Evolutionary conservation across 2,329 filamentous ascomycete species (phyloP).

Genomic region (Sporothrix humicola): DNA sequence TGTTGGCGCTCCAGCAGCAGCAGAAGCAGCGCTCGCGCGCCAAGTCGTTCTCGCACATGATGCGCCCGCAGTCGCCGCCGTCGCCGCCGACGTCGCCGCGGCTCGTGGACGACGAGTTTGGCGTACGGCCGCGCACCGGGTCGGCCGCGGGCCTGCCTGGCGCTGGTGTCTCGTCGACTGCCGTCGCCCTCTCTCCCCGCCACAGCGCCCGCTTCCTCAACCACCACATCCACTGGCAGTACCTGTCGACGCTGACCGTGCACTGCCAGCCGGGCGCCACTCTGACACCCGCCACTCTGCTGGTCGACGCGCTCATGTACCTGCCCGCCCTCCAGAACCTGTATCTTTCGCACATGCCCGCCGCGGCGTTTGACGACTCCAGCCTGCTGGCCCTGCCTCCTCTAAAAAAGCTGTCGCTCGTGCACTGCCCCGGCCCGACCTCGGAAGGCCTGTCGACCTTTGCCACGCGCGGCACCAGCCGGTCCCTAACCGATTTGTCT

Average conservation of each 20-base stretch:
- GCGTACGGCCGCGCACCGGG: background rate
- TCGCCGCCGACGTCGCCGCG: conserved; percentile 20
- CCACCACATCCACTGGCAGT: conserved; percentile 60
- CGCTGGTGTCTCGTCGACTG: background rate
- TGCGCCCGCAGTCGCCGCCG: conserved; percentile 27
- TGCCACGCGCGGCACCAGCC: conserved; percentile 56
- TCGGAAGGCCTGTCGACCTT: conserved; percentile 62
- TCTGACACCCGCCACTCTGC: conserved; percentile 58
- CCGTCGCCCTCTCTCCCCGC: conserved; percentile 47
- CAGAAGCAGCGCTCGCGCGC: conserved; percentile 18
- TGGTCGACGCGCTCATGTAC: conserved; percentile 56
- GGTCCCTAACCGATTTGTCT: conserved; percentile 55
- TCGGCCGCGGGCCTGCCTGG: background rate
- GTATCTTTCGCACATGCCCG: conserved; percentile 63
- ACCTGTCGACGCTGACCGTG: conserved; percentile 62
- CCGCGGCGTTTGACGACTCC: conserved; percentile 62
- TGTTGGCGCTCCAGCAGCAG: background rate
- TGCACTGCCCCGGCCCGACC: conserved; percentile 62
- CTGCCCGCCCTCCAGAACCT: conserved; percentile 63
- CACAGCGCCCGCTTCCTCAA: conserved; percentile 45
- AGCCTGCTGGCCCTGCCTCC: conserved; percentile 61
- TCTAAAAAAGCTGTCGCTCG: conserved; percentile 61
- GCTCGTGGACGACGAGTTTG: background rate
- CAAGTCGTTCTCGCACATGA: conserved; percentile 32
- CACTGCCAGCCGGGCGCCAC: conserved; percentile 64